Conservation (phyloP, 192 early-diverging fungal species). For the Lobosporangium transversale region DNA sequence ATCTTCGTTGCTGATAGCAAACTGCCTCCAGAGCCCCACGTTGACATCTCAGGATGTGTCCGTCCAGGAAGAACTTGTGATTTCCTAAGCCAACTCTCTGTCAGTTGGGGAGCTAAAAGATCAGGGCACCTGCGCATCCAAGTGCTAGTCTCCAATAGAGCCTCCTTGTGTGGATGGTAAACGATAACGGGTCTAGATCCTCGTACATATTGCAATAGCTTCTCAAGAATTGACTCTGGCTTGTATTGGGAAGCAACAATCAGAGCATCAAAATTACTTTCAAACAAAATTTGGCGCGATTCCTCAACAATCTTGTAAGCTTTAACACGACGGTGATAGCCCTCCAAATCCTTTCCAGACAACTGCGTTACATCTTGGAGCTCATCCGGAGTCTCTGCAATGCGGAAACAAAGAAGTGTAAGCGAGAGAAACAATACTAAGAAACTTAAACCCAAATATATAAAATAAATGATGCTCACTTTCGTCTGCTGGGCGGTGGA, state of each 20-base stretch:
- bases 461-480: constrained; percentile 44
- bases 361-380: constrained; percentile 63
- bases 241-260: constrained; percentile 85
- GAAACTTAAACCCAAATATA: neutral
- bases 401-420: neutral
- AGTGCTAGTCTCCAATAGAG: constrained; percentile 67
- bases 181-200: constrained; percentile 88
- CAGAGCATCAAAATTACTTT: constrained; percentile 78
- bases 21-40: constrained; percentile 75
- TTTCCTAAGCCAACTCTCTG: constrained; percentile 92
- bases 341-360: constrained; percentile 59
- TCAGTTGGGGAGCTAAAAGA: constrained; percentile 85
- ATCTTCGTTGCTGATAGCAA: constrained; percentile 72
- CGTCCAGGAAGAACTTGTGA: constrained; percentile 85
- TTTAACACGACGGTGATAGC: constrained; percentile 63
- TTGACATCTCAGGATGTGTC: constrained; percentile 85
- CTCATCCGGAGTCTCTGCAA: constrained; percentile 58
- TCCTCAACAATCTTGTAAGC: constrained; percentile 60
- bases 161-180: constrained; percentile 77
- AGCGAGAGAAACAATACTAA: neutral
- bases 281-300: constrained; percentile 60
- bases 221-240: constrained; percentile 75
- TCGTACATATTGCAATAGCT: constrained; percentile 77
- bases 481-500: constrained; percentile 66
- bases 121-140: constrained; percentile 74